Base-by-base conservation (phyloP, 768 basidiomycete genomes). In the Tulasnella sp. region DNA sequence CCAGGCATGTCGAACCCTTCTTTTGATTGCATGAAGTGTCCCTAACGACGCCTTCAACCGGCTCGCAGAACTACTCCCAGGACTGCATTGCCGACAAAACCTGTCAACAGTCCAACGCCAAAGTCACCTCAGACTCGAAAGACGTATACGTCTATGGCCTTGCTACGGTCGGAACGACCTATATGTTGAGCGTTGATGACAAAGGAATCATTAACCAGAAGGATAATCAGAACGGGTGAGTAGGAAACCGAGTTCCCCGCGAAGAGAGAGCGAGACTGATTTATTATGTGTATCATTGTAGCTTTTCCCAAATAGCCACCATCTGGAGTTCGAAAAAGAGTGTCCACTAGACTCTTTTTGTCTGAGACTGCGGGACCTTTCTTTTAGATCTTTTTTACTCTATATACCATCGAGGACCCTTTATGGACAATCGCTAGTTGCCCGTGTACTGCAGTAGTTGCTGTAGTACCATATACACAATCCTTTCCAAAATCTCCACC, bases 301-400 rank as follows among this genome's bases (percentile, higher is more conserved):
- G 69, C 34, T 72, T 72, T 40, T 19, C 73, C 7, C 52, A 38
- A 37, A 39, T 31, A 31, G 70, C 22, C 31, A 75, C 40, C 25
- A 72, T 72, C 71, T 77, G 70, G 76, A 74, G 72, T 29, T 77
- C 76, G 14, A 64, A 36, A 25, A 38, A 38, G n/a, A 42, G 74
- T 25, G 54, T 42, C 8, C 38, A 71, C 38, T 39, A 71, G 69
- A 1, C 5, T 34, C 31, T 6, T 64, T 7, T 34, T 64, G 11
- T 25, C 58, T 31, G 49, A 49, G 17, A 22, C 4, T 49, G 22
- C 3, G 49, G 49, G 15, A 22, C 2, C 11, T 49, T 9, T n/a
- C 25, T 34, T 12, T 34, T 29, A n/a, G 4, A 34, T 34, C 3
- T 29, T 14, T 34, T 42, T 17, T 8, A 42, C 58, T 64, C 58